Evolutionary conservation across 129 eudicot species (phyloP), one percentile per base, ranked within the genome.

Genomic region (Scalesia atractyloides): DNA sequence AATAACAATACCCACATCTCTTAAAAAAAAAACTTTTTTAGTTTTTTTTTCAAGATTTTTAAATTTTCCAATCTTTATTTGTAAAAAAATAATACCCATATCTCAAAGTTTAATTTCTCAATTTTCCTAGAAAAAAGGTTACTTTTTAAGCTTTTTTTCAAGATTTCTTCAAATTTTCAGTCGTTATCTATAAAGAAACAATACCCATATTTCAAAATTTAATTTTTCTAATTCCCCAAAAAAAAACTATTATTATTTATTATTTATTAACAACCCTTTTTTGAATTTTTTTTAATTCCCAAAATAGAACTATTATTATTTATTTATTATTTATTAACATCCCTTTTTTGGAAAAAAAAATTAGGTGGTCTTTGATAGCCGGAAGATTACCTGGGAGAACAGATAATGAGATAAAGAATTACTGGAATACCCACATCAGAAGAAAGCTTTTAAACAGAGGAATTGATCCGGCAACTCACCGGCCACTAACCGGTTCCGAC

Each of bases 361-460:
- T 11, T 43, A 94, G 98, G 78, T 94, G 98, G 98, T 94, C 98
- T 20, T 76, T 94, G n/a, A 94, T 94, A 64, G 98, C 98, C 50
- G 98, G 92, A 69, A 90, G 97, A 83, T 83, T 94, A 16, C 97
- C 97, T 0, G 98, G 98, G 16, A 88, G 98, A 73, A 94, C 98
- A 15, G 98, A 94, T 64, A 94, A 94, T 19, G 98, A 94, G 86
- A 94, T 94, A 65, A 94, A 94, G 79, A 94, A 94, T 66, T 90
- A 94, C 59, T 94, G 98, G 98, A 94, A 94, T 70, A 94, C 98
- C 0, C 98, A 94, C 50, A 94, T 94, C 18, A 84, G 96, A 81
- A 84, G 97, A 19, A 94, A 94, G 79, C 93, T 94, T 14, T 3
- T 94, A 47, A 90, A 87, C 83, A 66, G 97, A 30, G 98, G 98